These are phyloP conservation scores for Nakaseomyces sp. DNA, from an alignment of 1,139 yeast genomes.

Conservation along the genomic window DNA sequence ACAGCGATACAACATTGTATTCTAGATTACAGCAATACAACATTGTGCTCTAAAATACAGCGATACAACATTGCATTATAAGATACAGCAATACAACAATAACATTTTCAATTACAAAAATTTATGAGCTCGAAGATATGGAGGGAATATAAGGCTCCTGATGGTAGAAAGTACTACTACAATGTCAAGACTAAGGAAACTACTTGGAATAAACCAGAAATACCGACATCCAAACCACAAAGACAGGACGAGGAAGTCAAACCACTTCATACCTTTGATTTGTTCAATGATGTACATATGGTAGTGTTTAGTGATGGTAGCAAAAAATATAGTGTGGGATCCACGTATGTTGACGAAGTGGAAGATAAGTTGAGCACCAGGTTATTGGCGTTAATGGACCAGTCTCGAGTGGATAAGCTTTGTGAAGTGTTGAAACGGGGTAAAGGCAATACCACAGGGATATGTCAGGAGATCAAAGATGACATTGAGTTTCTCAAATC, in stretches of 20 bases:
- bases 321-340: constrained; percentile 33
- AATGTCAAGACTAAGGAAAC: constrained; percentile 47
- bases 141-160: constrained; percentile 57
- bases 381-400: constrained; percentile 31
- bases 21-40: too few species aligned
- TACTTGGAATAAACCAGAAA: constrained; percentile 71
- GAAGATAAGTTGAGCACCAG: constrained; percentile 30
- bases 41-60: too few species aligned
- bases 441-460: constrained; percentile 8
- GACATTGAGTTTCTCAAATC: constrained; percentile 11
- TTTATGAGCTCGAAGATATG: too few species aligned
- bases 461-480: constrained; percentile 21
- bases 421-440: constrained; percentile 32
- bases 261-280: constrained; percentile 16
- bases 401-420: constrained; percentile 32
- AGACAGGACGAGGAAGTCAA: constrained; percentile 1
- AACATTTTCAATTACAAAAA: too few species aligned
- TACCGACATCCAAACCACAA: neutral
- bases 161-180: constrained; percentile 40
- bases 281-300: constrained; percentile 34
- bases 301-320: constrained; percentile 39
- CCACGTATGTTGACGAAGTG: constrained; percentile 24
- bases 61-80: too few species aligned
- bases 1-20: too few species aligned
- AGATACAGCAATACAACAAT: too few species aligned